Base-by-base conservation (phyloP, 139 green algal species). In the Micromonas commoda region DNA sequence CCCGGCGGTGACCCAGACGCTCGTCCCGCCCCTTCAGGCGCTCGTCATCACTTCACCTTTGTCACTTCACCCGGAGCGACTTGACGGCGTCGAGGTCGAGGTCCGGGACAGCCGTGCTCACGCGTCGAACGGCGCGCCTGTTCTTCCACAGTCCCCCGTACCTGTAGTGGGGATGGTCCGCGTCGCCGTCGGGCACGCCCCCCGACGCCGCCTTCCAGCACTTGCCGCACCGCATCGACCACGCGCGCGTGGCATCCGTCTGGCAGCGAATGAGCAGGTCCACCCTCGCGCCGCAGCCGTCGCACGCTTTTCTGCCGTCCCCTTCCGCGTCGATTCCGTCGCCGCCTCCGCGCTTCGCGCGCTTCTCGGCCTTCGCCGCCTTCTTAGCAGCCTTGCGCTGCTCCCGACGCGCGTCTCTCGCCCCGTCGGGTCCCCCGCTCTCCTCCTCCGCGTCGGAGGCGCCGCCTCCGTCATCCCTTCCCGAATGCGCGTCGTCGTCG, bases 181-280 rank as follows among this genome's bases (percentile, higher is more conserved):
- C 72, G 69, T 86, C 82, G 0, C 84, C 84, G 45, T 88, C 84
- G 31, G 80, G 51, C 3, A 84, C 76, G 0, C 82, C 82, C 1
- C 84, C 84, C 51, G 53, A 79, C 21, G 84, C 79, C 28, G 72
- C 60, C 34, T 38, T 65, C 84, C 84, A 88, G 74, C 84, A 88
- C 23, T 78, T 79, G 3, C 82, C 84, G 39, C 84, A 88, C 21
- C 86, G 70, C 81, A 86, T 84, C 19, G 73, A 53, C 74, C 80
- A 86, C 1, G 28, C 2, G 24, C 24, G 29, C 1, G 19, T 20
- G 0, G 23, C 57, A 31, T 79, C 77, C 32, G 57, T 80, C 54
- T 81, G 77, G 64, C 80, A 83, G 38, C 84, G 80, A 16, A 88
- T 82, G 0, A 88, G 76, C 2, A 83, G 34, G 45, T 85, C 74